Percentiles rank a stretch among this genome's conserved stretches.
Conservation (phyloP, 495 filamentous ascomycete species). For the Aspergillus funiculosus region DNA sequence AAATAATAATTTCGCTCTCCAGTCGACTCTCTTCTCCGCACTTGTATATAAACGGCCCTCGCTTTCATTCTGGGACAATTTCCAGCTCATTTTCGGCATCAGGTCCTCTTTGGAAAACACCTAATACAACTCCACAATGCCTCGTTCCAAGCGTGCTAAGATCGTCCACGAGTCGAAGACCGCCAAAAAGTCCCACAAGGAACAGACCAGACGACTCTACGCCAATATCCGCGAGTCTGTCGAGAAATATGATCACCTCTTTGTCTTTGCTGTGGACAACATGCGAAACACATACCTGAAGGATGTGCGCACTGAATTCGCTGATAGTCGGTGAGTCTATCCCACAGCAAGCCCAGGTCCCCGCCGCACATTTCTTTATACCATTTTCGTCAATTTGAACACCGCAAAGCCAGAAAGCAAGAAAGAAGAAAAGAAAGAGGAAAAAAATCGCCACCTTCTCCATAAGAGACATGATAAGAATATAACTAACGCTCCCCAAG, state of each 20-base stretch:
- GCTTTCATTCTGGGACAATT: neutral
- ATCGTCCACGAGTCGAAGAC: conserved; percentile 85
- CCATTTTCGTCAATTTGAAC: too few relatives aligned
- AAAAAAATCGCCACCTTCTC: too few relatives aligned
- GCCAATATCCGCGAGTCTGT: conserved; percentile 79
- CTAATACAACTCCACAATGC: conserved; percentile 57
- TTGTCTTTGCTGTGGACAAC: conserved; percentile 91
- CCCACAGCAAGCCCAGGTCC: neutral
- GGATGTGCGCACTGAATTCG: conserved; percentile 75
- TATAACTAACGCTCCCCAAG: conserved; percentile 36
- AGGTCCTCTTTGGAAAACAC: too few relatives aligned
- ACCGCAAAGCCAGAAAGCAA: too few relatives aligned
- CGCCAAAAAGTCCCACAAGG: conserved; percentile 81
- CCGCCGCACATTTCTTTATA: neutral
- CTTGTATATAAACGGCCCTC: conserved; percentile 13
- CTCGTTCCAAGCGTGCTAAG: conserved; percentile 88
- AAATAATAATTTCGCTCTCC: conserved; percentile 19
- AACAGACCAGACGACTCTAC: conserved; percentile 82
- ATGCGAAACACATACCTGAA: conserved; percentile 99
- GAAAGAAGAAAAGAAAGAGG: neutral
- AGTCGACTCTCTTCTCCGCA: conserved; percentile 13
- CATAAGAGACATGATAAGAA: neutral
- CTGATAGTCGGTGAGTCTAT: conserved; percentile 67
- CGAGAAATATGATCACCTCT: conserved; percentile 80
- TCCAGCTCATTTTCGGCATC: neutral